These are phyloP conservation scores for Cystobasidium sp. DNA, from an alignment of 1,284 basidiomycete species.

Conservation along the genomic window DNA sequence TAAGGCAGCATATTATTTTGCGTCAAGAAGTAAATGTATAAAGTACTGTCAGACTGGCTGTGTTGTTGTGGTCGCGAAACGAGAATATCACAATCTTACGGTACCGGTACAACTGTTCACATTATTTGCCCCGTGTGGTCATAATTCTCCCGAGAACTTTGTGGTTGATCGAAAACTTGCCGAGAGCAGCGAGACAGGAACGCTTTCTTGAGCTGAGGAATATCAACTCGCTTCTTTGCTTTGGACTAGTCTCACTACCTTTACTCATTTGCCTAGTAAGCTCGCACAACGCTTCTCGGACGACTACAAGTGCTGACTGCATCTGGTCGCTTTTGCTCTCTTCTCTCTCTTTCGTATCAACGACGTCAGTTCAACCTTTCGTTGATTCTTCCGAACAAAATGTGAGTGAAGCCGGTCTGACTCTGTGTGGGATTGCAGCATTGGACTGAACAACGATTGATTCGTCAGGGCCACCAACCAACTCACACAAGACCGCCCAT, in stretches of 20 bases:
- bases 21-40: too few relatives aligned
- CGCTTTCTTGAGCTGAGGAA: too few relatives aligned
- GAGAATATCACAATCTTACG: not conserved
- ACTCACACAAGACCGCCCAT: constrained; percentile 23
- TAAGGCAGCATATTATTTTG: not conserved
- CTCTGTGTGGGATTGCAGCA: too few relatives aligned
- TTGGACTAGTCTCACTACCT: too few relatives aligned
- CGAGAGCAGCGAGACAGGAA: not conserved
- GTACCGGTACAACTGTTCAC: not conserved
- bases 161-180: constrained; percentile 1
- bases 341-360: not conserved
- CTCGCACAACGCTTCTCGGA: too few relatives aligned
- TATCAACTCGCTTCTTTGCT: too few relatives aligned
- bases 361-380: constrained; percentile 4
- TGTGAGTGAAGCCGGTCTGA: not conserved
- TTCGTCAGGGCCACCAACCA: constrained; percentile 23
- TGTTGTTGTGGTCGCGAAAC: not conserved
- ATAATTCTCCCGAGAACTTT: not conserved
- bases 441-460: not conserved
- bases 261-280: too few relatives aligned
- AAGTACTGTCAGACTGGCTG: too few relatives aligned
- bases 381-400: constrained; percentile 13
- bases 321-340: not conserved
- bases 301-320: not conserved
- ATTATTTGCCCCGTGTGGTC: not conserved